Evolutionary conservation across 2,329 filamentous ascomycete genomes (phyloP).

Genomic region (Dryadomyces sulphureus): DNA sequence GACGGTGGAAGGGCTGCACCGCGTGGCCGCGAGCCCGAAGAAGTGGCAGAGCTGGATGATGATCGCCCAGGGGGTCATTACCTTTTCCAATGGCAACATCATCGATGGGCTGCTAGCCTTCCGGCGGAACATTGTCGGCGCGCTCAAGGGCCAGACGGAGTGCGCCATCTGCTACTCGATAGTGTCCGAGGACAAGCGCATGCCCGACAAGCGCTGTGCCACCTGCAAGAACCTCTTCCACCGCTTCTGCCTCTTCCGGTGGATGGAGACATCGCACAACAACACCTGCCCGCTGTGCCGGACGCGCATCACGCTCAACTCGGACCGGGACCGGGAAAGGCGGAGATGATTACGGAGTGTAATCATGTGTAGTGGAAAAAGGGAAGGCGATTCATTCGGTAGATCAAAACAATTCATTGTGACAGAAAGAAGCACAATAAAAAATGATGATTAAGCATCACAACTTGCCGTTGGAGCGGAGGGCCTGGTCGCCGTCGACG

Average conservation of each 20-base stretch:
- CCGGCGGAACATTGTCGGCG: slow-evolving; percentile 72
- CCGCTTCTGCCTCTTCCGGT: slow-evolving; percentile 78
- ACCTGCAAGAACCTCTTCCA: slow-evolving; percentile 96
- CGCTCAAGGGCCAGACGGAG: slow-evolving; percentile 83
- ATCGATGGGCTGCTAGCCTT: slow-evolving; percentile 79
- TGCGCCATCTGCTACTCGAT: slow-evolving; percentile 97
- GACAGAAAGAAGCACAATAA: not conserved
- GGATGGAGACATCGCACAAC: slow-evolving; percentile 89
- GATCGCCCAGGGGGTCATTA: slow-evolving; percentile 82
- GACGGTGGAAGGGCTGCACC: slow-evolving; percentile 59
- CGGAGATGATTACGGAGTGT: not conserved
- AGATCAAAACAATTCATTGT: not conserved
- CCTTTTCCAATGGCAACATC: slow-evolving; percentile 79
- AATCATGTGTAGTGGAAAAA: no score
- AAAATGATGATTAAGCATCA: not conserved
- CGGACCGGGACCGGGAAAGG: not conserved
- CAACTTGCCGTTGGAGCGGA: slow-evolving; percentile 41
- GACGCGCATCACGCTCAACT: slow-evolving; percentile 58
- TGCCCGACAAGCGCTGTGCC: slow-evolving; percentile 79
- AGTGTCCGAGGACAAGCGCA: slow-evolving; percentile 72
- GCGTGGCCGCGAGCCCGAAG: slow-evolving; percentile 76
- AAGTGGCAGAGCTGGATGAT: slow-evolving; percentile 90
- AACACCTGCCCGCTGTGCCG: slow-evolving; percentile 87
- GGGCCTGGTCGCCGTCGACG: slow-evolving; percentile 60
- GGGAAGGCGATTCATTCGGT: not conserved